Percentiles rank a stretch among this genome's conserved stretches.
These are phyloP conservation scores for Aspergillus felis DNA, from an alignment of 2,329 filamentous ascomycete genomes.

Conservation along the genomic window DNA sequence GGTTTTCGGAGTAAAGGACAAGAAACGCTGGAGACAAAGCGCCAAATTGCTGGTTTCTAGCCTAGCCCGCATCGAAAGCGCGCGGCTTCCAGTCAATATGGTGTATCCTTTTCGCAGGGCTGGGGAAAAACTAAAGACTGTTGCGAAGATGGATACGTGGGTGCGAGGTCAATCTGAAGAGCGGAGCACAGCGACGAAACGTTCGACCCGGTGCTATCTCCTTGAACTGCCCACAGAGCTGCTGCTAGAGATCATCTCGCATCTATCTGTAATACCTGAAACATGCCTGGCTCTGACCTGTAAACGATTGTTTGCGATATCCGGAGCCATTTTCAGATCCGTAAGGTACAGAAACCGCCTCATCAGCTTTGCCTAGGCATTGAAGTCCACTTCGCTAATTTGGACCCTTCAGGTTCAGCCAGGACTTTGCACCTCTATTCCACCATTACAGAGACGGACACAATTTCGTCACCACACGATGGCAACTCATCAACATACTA, in stretches of 20 bases:
- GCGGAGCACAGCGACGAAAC: constrained; percentile 12
- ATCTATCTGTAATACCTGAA: constrained; percentile 32
- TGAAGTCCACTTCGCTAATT: constrained; percentile 27
- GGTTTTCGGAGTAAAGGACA: constrained; percentile 4
- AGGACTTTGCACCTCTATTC: constrained; percentile 38
- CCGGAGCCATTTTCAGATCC: constrained; percentile 21
- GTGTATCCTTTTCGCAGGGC: constrained; percentile 27
- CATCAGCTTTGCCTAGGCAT: neutral
- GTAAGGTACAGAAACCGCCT: neutral
- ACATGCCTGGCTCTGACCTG: constrained; percentile 38
- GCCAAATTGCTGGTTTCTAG: constrained; percentile 1
- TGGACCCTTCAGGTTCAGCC: constrained; percentile 20
- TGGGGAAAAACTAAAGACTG: constrained; percentile 26
- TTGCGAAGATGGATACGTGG: constrained; percentile 28
- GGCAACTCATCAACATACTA: constrained; percentile 34
- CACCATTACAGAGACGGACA: constrained; percentile 37
- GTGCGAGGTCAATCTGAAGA: constrained; percentile 12
- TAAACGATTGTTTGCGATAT: constrained; percentile 34
- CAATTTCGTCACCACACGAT: constrained; percentile 33
- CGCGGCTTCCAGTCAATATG: constrained; percentile 18
- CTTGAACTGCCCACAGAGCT: constrained; percentile 38
- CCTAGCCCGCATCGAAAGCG: constrained; percentile 14
- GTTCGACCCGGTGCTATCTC: constrained; percentile 25
- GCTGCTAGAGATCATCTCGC: constrained; percentile 34
- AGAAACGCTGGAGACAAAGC: constrained; percentile 8